Conservation (phyloP, 495 filamentous ascomycete species). For the Tuber umbilicatum region DNA sequence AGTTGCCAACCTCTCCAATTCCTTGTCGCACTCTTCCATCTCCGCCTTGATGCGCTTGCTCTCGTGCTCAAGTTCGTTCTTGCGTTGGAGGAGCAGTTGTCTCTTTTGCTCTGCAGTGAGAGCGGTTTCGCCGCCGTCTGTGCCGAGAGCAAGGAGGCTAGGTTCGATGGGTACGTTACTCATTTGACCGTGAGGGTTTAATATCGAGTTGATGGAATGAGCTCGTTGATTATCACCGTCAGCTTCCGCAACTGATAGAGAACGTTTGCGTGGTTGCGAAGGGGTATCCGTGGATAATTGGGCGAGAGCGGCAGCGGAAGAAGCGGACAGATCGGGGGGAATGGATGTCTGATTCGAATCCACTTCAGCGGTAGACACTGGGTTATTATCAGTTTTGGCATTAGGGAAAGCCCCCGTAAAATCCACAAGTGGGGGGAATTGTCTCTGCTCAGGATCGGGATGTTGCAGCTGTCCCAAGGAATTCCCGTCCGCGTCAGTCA, state of each 20-base stretch:
- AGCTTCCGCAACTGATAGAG: constrained; percentile 53
- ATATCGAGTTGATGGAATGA: constrained; percentile 72
- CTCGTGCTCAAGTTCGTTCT: constrained; percentile 41
- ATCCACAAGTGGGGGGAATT: constrained; percentile 38
- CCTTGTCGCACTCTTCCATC: constrained; percentile 32
- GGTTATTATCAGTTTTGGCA: background rate
- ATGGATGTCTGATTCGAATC: background rate
- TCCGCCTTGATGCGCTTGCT: constrained; percentile 37
- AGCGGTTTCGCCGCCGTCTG: constrained; percentile 16
- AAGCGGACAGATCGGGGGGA: background rate
- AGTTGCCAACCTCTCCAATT: constrained; percentile 24
- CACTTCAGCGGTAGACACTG: background rate
- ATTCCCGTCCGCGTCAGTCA: constrained; percentile 28
- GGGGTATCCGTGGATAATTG: constrained; percentile 42
- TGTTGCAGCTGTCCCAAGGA: constrained; percentile 25
- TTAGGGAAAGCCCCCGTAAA: constrained; percentile 32
- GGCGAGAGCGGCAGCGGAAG: background rate
- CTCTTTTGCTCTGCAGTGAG: constrained; percentile 39
- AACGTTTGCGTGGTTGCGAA: constrained; percentile 58
- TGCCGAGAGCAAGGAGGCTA: constrained; percentile 44
- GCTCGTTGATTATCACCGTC: constrained; percentile 53
- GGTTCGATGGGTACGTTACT: constrained; percentile 51
- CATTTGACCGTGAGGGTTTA: constrained; percentile 54
- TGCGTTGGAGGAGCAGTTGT: constrained; percentile 41
- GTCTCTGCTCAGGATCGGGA: constrained; percentile 21